These are phyloP conservation scores for Striga asiatica DNA, from an alignment of 257 asterid genomes.

Conservation along the genomic window DNA sequence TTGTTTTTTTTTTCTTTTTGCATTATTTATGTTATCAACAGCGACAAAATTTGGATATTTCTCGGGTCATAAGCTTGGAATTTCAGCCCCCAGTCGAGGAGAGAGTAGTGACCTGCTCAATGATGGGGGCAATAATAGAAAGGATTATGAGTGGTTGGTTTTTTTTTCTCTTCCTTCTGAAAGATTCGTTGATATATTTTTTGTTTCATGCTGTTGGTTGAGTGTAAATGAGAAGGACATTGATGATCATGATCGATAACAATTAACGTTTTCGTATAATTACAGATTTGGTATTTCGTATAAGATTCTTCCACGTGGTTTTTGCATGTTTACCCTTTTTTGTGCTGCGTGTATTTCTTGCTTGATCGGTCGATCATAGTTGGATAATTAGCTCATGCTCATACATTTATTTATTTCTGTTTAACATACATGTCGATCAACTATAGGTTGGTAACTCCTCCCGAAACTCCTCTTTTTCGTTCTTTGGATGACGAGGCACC, in stretches of 20 bases:
- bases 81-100: constrained; percentile 67
- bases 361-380: too few relatives aligned
- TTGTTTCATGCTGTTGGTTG: not conserved
- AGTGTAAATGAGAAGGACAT: not conserved
- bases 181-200: not conserved
- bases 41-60: constrained; percentile 55
- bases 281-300: too few relatives aligned
- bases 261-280: not conserved
- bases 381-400: not conserved
- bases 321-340: not conserved
- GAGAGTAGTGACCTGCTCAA: constrained; percentile 69
- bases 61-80: constrained; percentile 56
- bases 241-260: not conserved
- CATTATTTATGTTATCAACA: constrained; percentile 29
- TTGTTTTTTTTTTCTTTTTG: too few relatives aligned
- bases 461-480: constrained; percentile 39
- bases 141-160: constrained; percentile 88
- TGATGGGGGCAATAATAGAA: constrained; percentile 77
- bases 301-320: not conserved
- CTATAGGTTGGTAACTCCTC: constrained; percentile 73
- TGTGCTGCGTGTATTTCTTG: not conserved
- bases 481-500: constrained; percentile 28
- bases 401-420: not conserved
- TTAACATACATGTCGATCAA: constrained; percentile 11
- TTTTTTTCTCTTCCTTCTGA: not conserved